Evolutionary conservation across 2,329 filamentous ascomycete genomes (phyloP).

Genomic region (Mycosphaerella arachidis): DNA sequence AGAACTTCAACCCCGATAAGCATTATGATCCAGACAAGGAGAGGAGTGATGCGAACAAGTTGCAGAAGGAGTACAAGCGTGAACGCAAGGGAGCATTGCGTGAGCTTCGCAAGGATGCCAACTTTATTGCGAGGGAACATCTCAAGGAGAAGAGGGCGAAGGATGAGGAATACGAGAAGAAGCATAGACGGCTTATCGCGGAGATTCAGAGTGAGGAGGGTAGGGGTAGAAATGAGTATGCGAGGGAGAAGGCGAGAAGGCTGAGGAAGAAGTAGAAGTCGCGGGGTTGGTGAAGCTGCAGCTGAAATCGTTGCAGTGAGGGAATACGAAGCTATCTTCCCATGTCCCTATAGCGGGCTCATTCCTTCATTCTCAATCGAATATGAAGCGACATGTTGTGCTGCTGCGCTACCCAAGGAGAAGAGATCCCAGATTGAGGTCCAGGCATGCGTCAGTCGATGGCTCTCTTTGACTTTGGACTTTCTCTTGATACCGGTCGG

Average conservation of each 20-base stretch:
- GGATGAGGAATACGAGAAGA: conserved; percentile 92
- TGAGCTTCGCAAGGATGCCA: conserved; percentile 90
- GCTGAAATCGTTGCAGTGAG: background rate
- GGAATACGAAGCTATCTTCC: background rate
- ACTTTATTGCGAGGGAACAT: conserved; percentile 87
- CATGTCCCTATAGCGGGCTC: background rate
- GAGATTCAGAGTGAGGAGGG: conserved; percentile 66
- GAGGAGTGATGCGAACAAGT: conserved; percentile 75
- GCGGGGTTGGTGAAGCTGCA: background rate
- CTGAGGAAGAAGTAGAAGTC: conserved; percentile 9
- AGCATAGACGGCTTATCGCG: conserved; percentile 84
- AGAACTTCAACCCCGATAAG: conserved; percentile 86
- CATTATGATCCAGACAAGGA: conserved; percentile 96
- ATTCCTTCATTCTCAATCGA: background rate
- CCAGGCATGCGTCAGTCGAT: background rate
- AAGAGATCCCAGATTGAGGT: background rate
- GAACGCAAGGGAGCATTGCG: conserved; percentile 93
- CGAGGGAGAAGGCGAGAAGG: conserved; percentile 18
- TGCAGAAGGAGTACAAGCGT: conserved; percentile 86
- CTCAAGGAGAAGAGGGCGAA: conserved; percentile 87
- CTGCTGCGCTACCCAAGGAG: background rate
- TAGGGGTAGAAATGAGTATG: conserved; percentile 16
- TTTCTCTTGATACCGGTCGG: background rate
- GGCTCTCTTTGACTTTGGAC: background rate
- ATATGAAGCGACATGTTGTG: background rate